phyloP scores from a whole-genome alignment of 345 rosid genomes.

The Eutrema japonicum region DNA sequence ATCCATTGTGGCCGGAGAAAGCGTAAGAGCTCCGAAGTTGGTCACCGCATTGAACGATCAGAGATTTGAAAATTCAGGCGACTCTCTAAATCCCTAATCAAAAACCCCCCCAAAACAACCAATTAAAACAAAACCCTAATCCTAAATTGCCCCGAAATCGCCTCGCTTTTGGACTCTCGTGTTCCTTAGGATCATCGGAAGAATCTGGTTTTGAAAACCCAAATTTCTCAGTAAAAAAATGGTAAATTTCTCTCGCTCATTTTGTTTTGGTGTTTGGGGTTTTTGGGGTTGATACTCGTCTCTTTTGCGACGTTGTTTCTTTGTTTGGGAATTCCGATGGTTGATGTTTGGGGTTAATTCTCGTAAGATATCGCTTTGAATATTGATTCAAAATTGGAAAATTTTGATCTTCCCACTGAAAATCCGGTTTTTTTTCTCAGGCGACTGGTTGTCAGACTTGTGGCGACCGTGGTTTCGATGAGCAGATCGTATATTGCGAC shows the following conservation, averaged over 20 bases:
- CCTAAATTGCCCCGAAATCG: not conserved
- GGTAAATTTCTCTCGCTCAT: not conserved
- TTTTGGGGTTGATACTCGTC: not conserved
- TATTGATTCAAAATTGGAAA: not conserved
- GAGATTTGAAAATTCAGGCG: not conserved
- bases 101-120: not conserved
- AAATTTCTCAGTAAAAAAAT: not conserved
- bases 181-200: not conserved
- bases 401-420: not conserved
- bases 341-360: not conserved
- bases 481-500: conserved; percentile 52
- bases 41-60: not conserved
- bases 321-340: not conserved
- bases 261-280: not conserved
- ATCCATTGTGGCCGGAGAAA: not conserved
- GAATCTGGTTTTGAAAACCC: not conserved
- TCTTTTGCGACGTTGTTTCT: not conserved
- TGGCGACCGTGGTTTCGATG: conserved; percentile 53
- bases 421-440: conserved; percentile 30
- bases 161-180: not conserved
- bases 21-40: not conserved
- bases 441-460: conserved; percentile 53
- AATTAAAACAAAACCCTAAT: not conserved
- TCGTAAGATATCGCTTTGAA: not conserved
- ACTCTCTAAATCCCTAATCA: not conserved